These are phyloP conservation scores for Naematelia aurantialba DNA, from an alignment of 768 basidiomycete genomes.

Conservation along the genomic window DNA sequence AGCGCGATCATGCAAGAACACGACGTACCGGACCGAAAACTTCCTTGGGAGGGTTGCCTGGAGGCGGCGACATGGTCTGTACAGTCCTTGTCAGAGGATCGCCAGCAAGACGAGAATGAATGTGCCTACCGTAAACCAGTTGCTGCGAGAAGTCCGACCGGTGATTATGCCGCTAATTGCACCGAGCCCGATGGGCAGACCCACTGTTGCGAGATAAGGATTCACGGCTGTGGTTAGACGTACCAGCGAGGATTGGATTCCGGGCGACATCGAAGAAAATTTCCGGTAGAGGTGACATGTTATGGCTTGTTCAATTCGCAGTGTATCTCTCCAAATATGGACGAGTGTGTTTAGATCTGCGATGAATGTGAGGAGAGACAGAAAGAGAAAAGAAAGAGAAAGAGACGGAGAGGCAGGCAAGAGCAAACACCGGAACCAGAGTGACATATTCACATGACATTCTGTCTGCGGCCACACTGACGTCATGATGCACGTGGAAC, in stretches of 20 bases:
- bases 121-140: slow-evolving; percentile 61
- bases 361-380: neutral
- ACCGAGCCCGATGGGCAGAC: slow-evolving; percentile 61
- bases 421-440: neutral
- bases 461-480: neutral
- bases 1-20: too few relatives aligned
- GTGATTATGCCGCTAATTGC: slow-evolving; percentile 57
- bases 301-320: too few relatives aligned
- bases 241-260: slow-evolving; percentile 57
- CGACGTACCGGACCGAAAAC: slow-evolving; percentile 63
- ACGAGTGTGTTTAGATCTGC: neutral
- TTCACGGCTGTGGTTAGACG: slow-evolving; percentile 2
- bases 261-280: slow-evolving; percentile 59
- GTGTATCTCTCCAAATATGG: neutral
- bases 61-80: slow-evolving; percentile 57
- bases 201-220: slow-evolving; percentile 49
- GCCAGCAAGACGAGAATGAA: neutral
- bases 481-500: neutral
- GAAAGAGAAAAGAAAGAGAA: neutral
- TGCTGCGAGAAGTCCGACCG: slow-evolving; percentile 54
- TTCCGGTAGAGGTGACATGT: slow-evolving; percentile 55
- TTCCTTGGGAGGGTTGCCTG: slow-evolving; percentile 57
- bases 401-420: neutral
- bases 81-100: neutral
- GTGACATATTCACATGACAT: neutral